Evolutionary conservation across 768 basidiomycete genomes (phyloP), one percentile per base, ranked within the genome.

Genomic region (Calocybe indica): DNA sequence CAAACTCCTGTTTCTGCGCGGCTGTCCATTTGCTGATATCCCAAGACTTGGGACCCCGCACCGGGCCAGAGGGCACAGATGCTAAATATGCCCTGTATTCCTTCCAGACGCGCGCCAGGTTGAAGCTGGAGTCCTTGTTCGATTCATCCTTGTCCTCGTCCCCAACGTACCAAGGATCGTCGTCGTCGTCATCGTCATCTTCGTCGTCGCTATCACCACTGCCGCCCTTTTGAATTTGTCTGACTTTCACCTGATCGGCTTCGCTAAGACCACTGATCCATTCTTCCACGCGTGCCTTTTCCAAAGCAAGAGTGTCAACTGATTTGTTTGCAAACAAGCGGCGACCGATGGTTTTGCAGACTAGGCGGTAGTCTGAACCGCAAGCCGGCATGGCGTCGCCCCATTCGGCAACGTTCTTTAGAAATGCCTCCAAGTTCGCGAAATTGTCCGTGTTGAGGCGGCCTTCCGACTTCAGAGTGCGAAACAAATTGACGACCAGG

Each of bases 1-100:
- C 45, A 49, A 66, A 73, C 11, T 51, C 52, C 45, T 48, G 50
- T 50, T 61, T 69, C 42, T 68, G 58, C 9, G 43, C 56, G 8
- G 50, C 51, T 12, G 55, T 55, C 72, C 70, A 72, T 45, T 65
- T 57, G 43, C 49, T 63, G 40, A 71, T 57, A 43, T 74, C 68
- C 68, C 67, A 72, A 29, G 55, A 49, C 12, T 55, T 52, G 31
- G 63, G 62, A 3, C 65, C 68, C 12, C 49, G 53, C 41, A 64
- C 36, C 1, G 65, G 69, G 9, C 45, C 43, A 15, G 45, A 63
- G 1, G 67, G 66, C 31, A 46, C 52, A 0, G 29, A 44, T 11
- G 52, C 11, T 22, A 66, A 46, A 35, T 58, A 58, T 5, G 55
- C 59, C 53, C 60, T 70, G 57, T 72, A 71, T n/a, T 68, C 62